Conservation (phyloP, 1,139 yeast species). For the Hansenula anomala region DNA sequence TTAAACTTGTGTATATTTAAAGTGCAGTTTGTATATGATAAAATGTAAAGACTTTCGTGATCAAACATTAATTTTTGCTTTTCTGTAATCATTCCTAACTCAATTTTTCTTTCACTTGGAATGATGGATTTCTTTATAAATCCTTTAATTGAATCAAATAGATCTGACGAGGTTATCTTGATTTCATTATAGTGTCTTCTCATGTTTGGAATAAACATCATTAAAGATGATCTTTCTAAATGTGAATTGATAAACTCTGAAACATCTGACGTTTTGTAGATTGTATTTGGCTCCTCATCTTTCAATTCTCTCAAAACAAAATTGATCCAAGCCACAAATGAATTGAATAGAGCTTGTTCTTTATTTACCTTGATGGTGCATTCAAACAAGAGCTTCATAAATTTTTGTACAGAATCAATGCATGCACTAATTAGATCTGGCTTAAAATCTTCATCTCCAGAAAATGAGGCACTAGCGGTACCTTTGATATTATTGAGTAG, state of each 20-base stretch:
- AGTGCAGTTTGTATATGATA: slow-evolving; percentile 5
- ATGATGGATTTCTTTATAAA: slow-evolving; percentile 5
- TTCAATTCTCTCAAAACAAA: slow-evolving; percentile 24
- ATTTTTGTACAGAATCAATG: slow-evolving; percentile 26
- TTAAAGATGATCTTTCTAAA: slow-evolving; percentile 16
- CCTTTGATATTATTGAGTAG: slow-evolving; percentile 46
- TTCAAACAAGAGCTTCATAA: slow-evolving; percentile 33
- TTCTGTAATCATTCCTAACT: slow-evolving; percentile 15
- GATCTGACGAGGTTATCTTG: slow-evolving; percentile 17
- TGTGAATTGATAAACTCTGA: slow-evolving; percentile 16
- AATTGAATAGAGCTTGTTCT: slow-evolving; percentile 47
- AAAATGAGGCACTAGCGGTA: slow-evolving; percentile 23
- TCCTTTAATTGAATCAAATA: slow-evolving; percentile 13
- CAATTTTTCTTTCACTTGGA: slow-evolving; percentile 1
- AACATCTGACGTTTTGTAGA: slow-evolving; percentile 16
- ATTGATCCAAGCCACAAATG: slow-evolving; percentile 45
- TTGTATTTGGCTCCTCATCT: slow-evolving; percentile 16
- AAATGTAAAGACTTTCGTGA: slow-evolving; percentile 7
- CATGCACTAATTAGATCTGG: slow-evolving; percentile 25
- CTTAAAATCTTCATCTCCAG: slow-evolving; percentile 29
- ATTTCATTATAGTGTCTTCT: slow-evolving; percentile 18
- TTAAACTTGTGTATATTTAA: slow-evolving; percentile 12
- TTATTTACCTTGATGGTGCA: slow-evolving; percentile 44
- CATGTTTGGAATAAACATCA: slow-evolving; percentile 16
- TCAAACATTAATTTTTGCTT: slow-evolving; percentile 10